Percentiles rank a stretch among this genome's conserved stretches.
These are phyloP conservation scores for Ceriops zippeliana DNA, from an alignment of 345 rosid species.

Conservation along the genomic window DNA sequence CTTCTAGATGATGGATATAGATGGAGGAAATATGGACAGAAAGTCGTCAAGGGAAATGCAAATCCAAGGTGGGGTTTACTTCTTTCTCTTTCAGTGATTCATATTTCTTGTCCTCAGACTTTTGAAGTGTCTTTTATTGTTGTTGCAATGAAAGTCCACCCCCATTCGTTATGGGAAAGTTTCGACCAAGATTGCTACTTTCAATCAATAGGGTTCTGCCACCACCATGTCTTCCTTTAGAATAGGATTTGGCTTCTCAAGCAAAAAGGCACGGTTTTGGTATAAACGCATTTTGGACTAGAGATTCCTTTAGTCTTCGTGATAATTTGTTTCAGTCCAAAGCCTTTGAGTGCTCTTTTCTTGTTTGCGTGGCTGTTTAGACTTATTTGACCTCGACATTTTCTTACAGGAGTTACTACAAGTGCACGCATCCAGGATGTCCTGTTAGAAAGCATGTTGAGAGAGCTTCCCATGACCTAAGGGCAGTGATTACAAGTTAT, in stretches of 20 bases:
- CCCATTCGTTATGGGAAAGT: too few species aligned
- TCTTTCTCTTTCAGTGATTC: background rate
- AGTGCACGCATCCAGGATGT: constrained; percentile 73
- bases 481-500: constrained; percentile 89
- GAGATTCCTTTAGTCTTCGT: too few species aligned
- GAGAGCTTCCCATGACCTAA: constrained; percentile 71
- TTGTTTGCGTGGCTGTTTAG: background rate
- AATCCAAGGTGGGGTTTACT: constrained; percentile 61
- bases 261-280: too few species aligned
- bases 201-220: too few species aligned
- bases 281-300: too few species aligned
- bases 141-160: too few species aligned
- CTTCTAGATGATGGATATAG: constrained; percentile 91
- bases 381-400: background rate
- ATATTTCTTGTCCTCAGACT: background rate
- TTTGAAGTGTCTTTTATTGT: too few species aligned
- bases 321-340: too few species aligned
- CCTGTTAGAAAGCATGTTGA: constrained; percentile 91
- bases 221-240: too few species aligned
- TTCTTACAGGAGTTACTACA: constrained; percentile 76
- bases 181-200: too few species aligned
- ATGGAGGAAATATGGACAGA: constrained; percentile 98
- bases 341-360: too few species aligned
- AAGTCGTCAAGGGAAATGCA: constrained; percentile 92
- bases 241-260: too few species aligned